Conservation (phyloP, 179 eudicot species). For the Amaranthus tricolor region DNA sequence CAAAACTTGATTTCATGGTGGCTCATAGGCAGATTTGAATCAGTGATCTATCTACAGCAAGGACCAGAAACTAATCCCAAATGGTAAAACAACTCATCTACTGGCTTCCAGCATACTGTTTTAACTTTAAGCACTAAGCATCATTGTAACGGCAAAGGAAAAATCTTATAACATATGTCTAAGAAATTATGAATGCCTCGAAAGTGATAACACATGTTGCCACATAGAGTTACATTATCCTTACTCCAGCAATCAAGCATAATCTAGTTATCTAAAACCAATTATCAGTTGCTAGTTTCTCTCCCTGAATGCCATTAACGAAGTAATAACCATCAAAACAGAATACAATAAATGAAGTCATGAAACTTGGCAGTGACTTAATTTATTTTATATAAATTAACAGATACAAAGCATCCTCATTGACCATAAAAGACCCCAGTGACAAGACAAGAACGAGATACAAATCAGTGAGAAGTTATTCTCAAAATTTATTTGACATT, state of each 20-base stretch:
- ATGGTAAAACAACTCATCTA: neutral
- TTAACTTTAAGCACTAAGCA: neutral
- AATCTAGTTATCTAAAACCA: neutral
- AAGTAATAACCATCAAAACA: neutral
- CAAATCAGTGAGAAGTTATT: neutral
- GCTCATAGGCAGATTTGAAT: neutral
- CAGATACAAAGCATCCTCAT: neutral
- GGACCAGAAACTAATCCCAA: neutral
- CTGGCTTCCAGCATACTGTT: neutral
- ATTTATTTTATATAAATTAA: neutral
- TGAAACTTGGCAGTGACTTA: neutral
- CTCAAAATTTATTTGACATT: too few species aligned
- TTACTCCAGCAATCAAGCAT: neutral
- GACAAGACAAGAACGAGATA: too few species aligned
- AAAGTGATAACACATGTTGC: neutral
- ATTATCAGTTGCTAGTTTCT: neutral
- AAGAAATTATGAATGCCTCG: neutral
- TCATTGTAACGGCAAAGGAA: neutral
- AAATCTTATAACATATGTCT: neutral
- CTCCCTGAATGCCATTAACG: neutral
- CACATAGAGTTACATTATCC: neutral
- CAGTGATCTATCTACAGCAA: slow-evolving; percentile 1
- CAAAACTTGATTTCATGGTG: neutral
- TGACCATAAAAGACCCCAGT: neutral
- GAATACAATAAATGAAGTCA: neutral